Evolutionary conservation across 257 asterid species (phyloP), one percentile per base, ranked within the genome.

Genomic region (Gardenia jasminoides): DNA sequence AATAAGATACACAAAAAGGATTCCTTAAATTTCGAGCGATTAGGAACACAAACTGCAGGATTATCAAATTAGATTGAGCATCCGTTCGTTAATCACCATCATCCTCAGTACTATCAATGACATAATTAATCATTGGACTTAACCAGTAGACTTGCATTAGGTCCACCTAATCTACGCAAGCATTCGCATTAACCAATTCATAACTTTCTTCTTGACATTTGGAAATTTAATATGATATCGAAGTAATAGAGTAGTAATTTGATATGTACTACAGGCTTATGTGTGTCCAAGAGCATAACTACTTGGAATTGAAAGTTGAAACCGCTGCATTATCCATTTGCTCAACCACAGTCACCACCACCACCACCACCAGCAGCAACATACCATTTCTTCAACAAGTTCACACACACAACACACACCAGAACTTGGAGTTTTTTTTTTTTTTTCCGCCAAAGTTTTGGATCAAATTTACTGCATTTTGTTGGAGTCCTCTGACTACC

Each of bases 51-150:
- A 41, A 13, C 20, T 30, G 7, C 1, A 67, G 33, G 33, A 69
- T 39, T 54, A 15, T 13, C 4, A 41, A 56, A 54, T 70, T 43
- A 30, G 22, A 28, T 26, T 1, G 44, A 19, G 19, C 17, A 6
- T 61, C 71, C 44, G 82, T 72, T 79, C 54, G 79, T 66, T 80
- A 73, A 72, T 62, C 74, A 28, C 28, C 36, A 79, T 72, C 74
- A 61, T 70, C 44, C 74, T 33, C 28, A 71, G 67, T 33, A 13
- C 10, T 36, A 31, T 26, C 43, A 56, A 68, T 80, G 61, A 54
- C 73, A 70, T 62, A 56, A 77, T 72, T 62, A 56, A 77, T 72
- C 78, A 77, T 54, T 77, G 71, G 72, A 81, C 81, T 77, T 56
- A 48, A 48, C 72, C 33, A 10, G 59, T 28, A 47, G 0, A 7